Evolutionary conservation across 768 basidiomycete genomes (phyloP), one percentile per base, ranked within the genome.

Genomic region (Terana coerulea): DNA sequence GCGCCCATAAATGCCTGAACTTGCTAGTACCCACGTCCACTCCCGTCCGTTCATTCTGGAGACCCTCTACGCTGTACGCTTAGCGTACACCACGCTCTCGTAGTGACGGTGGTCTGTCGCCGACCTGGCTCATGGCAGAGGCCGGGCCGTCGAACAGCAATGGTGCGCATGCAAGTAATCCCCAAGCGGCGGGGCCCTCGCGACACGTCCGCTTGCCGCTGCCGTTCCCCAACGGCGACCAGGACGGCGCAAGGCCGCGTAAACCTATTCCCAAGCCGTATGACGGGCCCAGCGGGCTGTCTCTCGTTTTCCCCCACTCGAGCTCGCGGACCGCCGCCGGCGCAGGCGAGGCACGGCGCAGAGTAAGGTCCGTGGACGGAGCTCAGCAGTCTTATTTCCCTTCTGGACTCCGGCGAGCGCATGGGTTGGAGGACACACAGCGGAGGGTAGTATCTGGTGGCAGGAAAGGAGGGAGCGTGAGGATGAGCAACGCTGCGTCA

Each of bases 91-190:
- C 15, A 15, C 11, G 25, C 45, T 19, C 35, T 41, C 31, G 33
- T 28, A 35, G 34, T 36, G 26, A 11, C 43, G 14, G 43, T 19
- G 28, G 43, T 44, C 28, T 30, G 43, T 19, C 31, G 9, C 17
- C 31, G 43, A 26, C 43, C 12, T 21, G 31, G 44, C 56, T 55
- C 24, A 74, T 73, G 69, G 66, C 64, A 54, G 67, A 68, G 57
- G 54, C 58, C 47, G 59, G 50, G 22, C 57, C 62, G 24, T 62
- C 65, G 15, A 50, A 51, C 34, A 29, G 63, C 14, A 55, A 51
- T 51, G 60, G 55, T 51, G 52, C 64, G 28, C 52, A 57, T 41
- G 33, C 54, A 28, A 51, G 52, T 19, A 59, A 54, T 14, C 39
- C 25, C 39, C 28, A 50, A 8, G 21, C 35, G n/a, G 47, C 39